Base-by-base conservation (phyloP, 768 basidiomycete species). In the Pholiota microspora region DNA sequence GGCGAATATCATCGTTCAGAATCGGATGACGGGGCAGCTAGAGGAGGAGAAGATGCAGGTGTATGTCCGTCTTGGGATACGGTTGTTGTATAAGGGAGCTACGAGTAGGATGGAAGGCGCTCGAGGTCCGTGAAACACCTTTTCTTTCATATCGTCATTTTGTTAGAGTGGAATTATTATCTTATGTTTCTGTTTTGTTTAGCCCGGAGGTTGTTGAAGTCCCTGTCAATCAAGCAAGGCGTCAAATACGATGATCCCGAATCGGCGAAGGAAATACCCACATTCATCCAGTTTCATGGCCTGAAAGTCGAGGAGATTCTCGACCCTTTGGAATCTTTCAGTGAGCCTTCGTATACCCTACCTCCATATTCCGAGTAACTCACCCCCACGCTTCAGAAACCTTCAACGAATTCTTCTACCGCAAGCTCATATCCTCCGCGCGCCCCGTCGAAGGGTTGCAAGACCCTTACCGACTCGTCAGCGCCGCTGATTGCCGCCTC, bases 11-110 rank as follows among this genome's bases (percentile, higher is more conserved):
- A 93, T 98, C 55, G 95, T 99, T 0, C 96, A 98, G 73, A 94
- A 98, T 67, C 80, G 96, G 12, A 70, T 84, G 69, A 94, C 92
- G 0, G 96, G 96, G 0, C 90, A 92, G 67, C 67, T 98, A 54
- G 89, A 94, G 66, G 96, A 99, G 71, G 96, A 98, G 74, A 98
- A 98, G 77, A 99, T 98, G 94, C 88, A 94, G 64, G 79, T 81
- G 1, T 98, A 97, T 66, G 93, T 98, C 0, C 76, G 95, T 34
- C 72, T 99, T 13, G 96, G 96, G 2, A 99, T 99, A 64, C 78
- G 96, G 24, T 65, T 99, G 54, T 68, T 98, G 56, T 99, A 98
- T 78, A 92, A 90, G 80, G 94, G 94, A 21, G 90, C 89, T 36
- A 87, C 84, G 59, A 83, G 88, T 57, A 76, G 88, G 27, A 94